Conservation (phyloP, 441 rosid genomes). For the Melianthus villosus region DNA sequence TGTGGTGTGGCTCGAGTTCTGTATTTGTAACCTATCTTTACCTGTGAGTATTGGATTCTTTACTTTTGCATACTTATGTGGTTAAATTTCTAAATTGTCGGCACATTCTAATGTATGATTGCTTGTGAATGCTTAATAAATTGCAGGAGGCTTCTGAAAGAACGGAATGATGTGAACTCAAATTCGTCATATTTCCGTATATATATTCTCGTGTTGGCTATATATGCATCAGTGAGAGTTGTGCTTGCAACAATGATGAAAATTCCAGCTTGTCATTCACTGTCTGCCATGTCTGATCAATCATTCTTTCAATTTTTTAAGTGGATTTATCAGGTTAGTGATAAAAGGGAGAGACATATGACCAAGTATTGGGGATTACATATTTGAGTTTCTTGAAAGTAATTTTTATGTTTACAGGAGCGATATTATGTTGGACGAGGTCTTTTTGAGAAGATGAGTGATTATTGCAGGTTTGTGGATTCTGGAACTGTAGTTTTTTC, state of each 20-base stretch:
- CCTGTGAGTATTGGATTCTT: constrained; percentile 39
- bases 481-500: background rate
- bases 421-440: constrained; percentile 98
- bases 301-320: constrained; percentile 94
- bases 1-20: constrained; percentile 77
- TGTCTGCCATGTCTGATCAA: constrained; percentile 86
- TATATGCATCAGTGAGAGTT: constrained; percentile 68
- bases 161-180: constrained; percentile 39
- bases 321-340: constrained; percentile 91
- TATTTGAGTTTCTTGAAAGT: constrained; percentile 8
- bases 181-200: constrained; percentile 67
- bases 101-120: constrained; percentile 1
- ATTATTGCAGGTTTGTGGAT: constrained; percentile 68
- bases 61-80: background rate
- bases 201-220: constrained; percentile 81
- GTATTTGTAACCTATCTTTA: constrained; percentile 60
- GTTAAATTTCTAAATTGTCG: background rate
- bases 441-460: constrained; percentile 71
- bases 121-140: constrained; percentile 2
- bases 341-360: background rate
- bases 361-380: constrained; percentile 1
- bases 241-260: constrained; percentile 54
- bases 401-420: constrained; percentile 43
- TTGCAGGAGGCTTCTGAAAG: constrained; percentile 75
- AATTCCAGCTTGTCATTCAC: constrained; percentile 72